phyloP scores from a whole-genome alignment of 352 stramenopile species.

The Saprolegnia diclina region DNA sequence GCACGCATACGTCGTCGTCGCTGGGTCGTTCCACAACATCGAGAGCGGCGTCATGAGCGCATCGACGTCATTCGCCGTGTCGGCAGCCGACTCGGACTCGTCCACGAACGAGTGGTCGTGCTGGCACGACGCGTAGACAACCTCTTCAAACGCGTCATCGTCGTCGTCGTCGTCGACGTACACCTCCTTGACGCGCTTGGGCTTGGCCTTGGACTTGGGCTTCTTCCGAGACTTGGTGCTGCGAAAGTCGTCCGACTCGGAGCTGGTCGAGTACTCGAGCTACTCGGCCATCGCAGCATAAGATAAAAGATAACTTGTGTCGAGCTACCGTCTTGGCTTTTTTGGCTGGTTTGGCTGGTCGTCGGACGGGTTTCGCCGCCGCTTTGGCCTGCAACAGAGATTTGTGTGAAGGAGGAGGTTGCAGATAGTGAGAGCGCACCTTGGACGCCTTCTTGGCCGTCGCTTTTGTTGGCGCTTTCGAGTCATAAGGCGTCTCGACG shows the following conservation, averaged over 20 bases:
- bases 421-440: too few relatives aligned
- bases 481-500: too few relatives aligned
- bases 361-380: too few relatives aligned
- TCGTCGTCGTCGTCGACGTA: background rate
- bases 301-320: too few relatives aligned
- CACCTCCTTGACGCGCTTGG: background rate
- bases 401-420: too few relatives aligned
- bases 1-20: slow-evolving; percentile 35
- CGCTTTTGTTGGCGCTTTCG: too few relatives aligned
- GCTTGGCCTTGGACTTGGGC: background rate
- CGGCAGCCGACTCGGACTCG: background rate
- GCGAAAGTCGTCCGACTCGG: background rate
- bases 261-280: too few relatives aligned
- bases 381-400: too few relatives aligned
- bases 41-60: background rate
- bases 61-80: background rate
- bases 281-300: too few relatives aligned
- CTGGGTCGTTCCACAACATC: background rate
- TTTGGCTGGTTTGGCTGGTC: too few relatives aligned
- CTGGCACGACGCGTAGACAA: background rate
- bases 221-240: background rate
- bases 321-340: too few relatives aligned
- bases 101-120: background rate
- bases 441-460: too few relatives aligned
- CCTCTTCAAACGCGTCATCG: background rate